Evolutionary conservation across 495 filamentous ascomycete genomes (phyloP).

Genomic region (Schizothecium vesticola): DNA sequence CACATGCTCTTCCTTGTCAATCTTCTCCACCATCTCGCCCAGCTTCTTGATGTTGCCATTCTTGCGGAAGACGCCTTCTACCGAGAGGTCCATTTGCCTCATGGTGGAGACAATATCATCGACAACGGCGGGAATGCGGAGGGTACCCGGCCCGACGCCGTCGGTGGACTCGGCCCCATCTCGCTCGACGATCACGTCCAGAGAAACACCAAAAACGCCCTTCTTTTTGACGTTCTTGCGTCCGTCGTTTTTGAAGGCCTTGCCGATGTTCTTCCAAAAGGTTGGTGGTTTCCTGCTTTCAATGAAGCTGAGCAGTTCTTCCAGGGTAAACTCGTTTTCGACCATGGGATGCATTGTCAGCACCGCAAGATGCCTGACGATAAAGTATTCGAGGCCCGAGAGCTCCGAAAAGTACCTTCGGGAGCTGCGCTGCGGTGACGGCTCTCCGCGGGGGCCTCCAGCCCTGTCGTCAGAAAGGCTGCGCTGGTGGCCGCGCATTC

Average conservation of each 20-base stretch:
- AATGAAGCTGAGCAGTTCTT: conserved; percentile 91
- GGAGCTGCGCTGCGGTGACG: conserved; percentile 44
- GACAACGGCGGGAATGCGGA: conserved; percentile 82
- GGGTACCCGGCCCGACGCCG: conserved; percentile 84
- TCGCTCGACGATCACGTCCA: conserved; percentile 82
- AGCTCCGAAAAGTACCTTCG: conserved; percentile 96
- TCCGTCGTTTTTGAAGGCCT: conserved; percentile 83
- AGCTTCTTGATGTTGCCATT: conserved; percentile 94
- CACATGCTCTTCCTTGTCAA: conserved; percentile 76
- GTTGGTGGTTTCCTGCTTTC: conserved; percentile 81
- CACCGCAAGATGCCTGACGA: conserved; percentile 91
- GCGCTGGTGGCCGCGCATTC: conserved; percentile 60
- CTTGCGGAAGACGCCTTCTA: conserved; percentile 98
- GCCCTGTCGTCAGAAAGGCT: conserved; percentile 64
- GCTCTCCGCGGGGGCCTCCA: conserved; percentile 38
- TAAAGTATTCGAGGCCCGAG: conserved; percentile 93
- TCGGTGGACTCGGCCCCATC: conserved; percentile 94
- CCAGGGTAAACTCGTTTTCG: conserved; percentile 83
- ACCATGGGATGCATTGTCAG: conserved; percentile 91
- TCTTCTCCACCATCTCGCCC: conserved; percentile 72
- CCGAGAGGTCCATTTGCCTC: conserved; percentile 98
- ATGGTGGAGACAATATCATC: conserved; percentile 91
- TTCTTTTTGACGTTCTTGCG: conserved; percentile 82
- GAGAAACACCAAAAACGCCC: conserved; percentile 81
- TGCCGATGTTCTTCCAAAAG: conserved; percentile 97